Conservation (phyloP, 116 monocot species). For the Cymodocea nodosa region DNA sequence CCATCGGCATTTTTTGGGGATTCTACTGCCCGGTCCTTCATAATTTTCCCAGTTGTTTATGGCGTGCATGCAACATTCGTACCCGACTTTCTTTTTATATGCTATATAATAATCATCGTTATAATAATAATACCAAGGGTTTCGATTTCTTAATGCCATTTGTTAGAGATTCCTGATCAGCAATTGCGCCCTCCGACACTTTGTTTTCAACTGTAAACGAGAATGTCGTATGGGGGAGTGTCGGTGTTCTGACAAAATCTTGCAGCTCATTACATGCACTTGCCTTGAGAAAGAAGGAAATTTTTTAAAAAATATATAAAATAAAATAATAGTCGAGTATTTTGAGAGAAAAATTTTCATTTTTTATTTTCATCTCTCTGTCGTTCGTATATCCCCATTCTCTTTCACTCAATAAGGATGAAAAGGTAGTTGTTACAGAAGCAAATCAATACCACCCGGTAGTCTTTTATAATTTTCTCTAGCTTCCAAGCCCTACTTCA, state of each 20-base stretch:
- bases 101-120: neutral
- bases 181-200: neutral
- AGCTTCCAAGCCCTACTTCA: no score
- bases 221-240: neutral
- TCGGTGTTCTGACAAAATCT: neutral
- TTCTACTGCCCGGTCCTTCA: neutral
- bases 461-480: no score
- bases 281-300: neutral
- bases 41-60: neutral
- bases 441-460: no score
- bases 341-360: no score
- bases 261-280: neutral
- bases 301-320: no score
- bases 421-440: no score
- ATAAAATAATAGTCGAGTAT: no score
- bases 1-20: constrained; percentile 1
- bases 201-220: neutral
- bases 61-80: constrained; percentile 1
- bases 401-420: no score
- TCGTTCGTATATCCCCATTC: no score
- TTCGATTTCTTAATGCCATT: neutral
- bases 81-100: neutral
- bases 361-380: no score
- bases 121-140: neutral
- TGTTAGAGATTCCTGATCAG: constrained; percentile 7